These are phyloP conservation scores for Neopestalotiopsis clavispora DNA, from an alignment of 2,329 filamentous ascomycete genomes.

Conservation along the genomic window DNA sequence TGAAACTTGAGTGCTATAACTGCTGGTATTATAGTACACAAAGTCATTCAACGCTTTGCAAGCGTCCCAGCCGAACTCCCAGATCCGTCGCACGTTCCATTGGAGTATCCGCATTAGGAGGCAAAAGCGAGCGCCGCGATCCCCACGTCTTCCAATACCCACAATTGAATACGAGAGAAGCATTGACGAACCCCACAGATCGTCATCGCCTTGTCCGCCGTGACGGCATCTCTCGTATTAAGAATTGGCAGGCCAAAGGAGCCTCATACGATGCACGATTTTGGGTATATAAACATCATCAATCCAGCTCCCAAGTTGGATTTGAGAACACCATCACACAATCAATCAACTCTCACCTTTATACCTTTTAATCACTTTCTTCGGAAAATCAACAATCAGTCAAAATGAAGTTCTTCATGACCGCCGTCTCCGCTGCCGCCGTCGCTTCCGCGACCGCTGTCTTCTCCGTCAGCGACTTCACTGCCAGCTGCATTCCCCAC, in stretches of 20 bases:
- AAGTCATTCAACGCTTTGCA: background rate
- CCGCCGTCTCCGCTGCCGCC: constrained; percentile 26
- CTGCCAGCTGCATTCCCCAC: constrained; percentile 35
- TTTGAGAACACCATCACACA: background rate
- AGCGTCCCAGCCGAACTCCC: background rate
- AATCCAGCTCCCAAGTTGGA: background rate
- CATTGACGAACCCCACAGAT: background rate
- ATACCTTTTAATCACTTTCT: background rate
- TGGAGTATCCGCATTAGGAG: background rate
- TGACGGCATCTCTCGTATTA: background rate
- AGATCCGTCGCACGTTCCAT: constrained; percentile 2
- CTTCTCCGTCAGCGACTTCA: constrained; percentile 33
- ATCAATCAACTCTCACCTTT: constrained; percentile 1
- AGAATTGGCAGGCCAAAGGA: background rate
- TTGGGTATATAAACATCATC: background rate
- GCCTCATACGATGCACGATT: background rate
- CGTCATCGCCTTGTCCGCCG: background rate
- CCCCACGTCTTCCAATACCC: background rate
- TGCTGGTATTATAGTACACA: background rate
- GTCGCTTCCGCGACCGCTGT: constrained; percentile 10
- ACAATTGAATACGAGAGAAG: background rate
- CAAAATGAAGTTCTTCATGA: constrained; percentile 34
- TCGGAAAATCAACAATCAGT: background rate
- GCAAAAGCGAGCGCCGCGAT: background rate
- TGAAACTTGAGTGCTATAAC: background rate